Percentiles rank a stretch among this genome's conserved stretches.
phyloP scores from a whole-genome alignment of 768 basidiomycete genomes.

The Tylopilus sp. region DNA sequence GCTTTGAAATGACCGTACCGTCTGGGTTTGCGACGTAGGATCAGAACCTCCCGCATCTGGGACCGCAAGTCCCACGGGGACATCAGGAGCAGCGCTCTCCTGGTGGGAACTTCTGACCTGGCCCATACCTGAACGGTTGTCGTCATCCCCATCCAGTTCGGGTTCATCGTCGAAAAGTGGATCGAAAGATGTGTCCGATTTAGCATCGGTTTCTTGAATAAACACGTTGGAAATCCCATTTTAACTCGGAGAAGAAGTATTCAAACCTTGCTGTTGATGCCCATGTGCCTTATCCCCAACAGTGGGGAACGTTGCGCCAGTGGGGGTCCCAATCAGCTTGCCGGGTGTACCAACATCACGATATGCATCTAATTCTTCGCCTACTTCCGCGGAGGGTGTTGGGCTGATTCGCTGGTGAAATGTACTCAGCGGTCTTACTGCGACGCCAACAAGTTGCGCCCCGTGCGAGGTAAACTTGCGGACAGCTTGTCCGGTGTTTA shows the following conservation, averaged over 20 bases:
- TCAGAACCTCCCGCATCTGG: slow-evolving; percentile 28
- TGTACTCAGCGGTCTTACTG: slow-evolving; percentile 62
- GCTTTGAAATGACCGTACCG: slow-evolving; percentile 28
- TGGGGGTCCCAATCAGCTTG: slow-evolving; percentile 12
- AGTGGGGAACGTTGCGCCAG: slow-evolving; percentile 13
- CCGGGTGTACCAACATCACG: slow-evolving; percentile 12
- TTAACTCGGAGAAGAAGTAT: slow-evolving; percentile 21
- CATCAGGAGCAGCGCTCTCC: slow-evolving; percentile 9
- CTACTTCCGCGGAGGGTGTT: slow-evolving; percentile 23
- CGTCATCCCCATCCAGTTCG: slow-evolving; percentile 52
- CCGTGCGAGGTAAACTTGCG: slow-evolving; percentile 79
- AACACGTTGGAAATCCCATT: slow-evolving; percentile 22
- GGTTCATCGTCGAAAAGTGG: slow-evolving; percentile 89
- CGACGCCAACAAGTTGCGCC: slow-evolving; percentile 79
- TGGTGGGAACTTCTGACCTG: slow-evolving; percentile 16
- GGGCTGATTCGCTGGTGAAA: slow-evolving; percentile 32
- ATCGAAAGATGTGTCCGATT: slow-evolving; percentile 80
- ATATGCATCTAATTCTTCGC: slow-evolving; percentile 19
- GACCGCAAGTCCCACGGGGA: slow-evolving; percentile 24
- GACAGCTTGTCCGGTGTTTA: slow-evolving; percentile 81
- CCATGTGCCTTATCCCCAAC: slow-evolving; percentile 19
- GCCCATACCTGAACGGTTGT: slow-evolving; percentile 19
- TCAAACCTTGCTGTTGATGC: slow-evolving; percentile 12
- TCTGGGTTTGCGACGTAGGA: slow-evolving; percentile 18
- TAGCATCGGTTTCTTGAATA: slow-evolving; percentile 51